These are phyloP conservation scores for Xylariaceae sp. DNA, from an alignment of 2,329 filamentous ascomycete genomes.

Conservation along the genomic window DNA sequence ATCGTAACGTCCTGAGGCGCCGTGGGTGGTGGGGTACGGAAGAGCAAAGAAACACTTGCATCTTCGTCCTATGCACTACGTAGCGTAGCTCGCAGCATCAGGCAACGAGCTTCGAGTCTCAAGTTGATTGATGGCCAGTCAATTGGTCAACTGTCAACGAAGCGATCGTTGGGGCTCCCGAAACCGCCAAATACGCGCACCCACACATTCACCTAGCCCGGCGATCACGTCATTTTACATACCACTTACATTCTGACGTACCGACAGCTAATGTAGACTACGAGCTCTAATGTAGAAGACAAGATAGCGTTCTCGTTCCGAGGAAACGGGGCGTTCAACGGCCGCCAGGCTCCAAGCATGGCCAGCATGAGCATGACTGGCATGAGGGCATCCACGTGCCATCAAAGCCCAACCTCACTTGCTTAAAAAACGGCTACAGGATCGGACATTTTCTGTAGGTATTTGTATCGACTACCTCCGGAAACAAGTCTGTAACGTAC, in stretches of 20 bases:
- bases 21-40: too few species aligned
- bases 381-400: constrained; percentile 13
- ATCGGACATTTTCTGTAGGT: neutral
- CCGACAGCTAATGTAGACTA: neutral
- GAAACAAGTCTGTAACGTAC: neutral
- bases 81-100: too few species aligned
- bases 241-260: neutral
- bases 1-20: too few species aligned
- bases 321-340: neutral
- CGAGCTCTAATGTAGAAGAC: neutral
- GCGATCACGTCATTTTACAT: neutral
- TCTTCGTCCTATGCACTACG: too few species aligned
- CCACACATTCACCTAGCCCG: too few species aligned
- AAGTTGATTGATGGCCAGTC: too few species aligned
- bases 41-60: too few species aligned
- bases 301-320: neutral
- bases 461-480: neutral
- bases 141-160: neutral
- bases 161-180: neutral
- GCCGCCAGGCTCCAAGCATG: neutral
- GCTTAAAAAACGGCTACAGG: neutral
- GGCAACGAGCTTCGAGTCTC: too few species aligned
- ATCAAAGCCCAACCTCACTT: constrained; percentile 14
- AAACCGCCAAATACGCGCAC: too few species aligned
- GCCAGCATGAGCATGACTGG: neutral